Conservation (phyloP, 495 filamentous ascomycete species). For the Podospora sp. region DNA sequence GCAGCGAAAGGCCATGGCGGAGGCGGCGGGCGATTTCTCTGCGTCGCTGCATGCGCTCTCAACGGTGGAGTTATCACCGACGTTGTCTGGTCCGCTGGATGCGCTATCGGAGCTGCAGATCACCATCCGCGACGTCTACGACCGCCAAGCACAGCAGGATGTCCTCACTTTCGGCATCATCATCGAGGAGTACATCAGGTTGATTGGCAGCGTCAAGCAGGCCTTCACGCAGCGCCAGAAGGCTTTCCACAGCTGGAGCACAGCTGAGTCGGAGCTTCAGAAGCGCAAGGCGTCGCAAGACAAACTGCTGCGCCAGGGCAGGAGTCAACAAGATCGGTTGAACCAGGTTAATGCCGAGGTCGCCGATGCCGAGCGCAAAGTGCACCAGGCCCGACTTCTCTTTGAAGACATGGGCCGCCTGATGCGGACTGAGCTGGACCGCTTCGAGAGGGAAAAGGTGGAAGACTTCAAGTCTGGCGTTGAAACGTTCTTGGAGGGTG, state of each 20-base stretch:
- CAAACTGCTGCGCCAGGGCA: conserved; percentile 88
- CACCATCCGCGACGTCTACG: conserved; percentile 91
- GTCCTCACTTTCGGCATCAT: conserved; percentile 95
- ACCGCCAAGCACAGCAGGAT: conserved; percentile 96
- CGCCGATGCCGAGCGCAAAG: conserved; percentile 85
- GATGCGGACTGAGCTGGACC: conserved; percentile 87
- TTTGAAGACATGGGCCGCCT: conserved; percentile 98
- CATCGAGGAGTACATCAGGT: conserved; percentile 94
- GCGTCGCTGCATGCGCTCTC: conserved; percentile 87
- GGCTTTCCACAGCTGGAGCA: conserved; percentile 90
- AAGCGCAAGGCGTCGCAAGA: conserved; percentile 87
- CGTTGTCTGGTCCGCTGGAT: conserved; percentile 86
- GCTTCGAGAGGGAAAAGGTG: conserved; percentile 96
- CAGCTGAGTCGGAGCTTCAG: conserved; percentile 81
- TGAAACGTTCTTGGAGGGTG: conserved; percentile 94
- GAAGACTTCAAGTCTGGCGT: conserved; percentile 99
- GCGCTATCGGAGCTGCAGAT: conserved; percentile 89
- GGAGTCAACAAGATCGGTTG: conserved; percentile 91
- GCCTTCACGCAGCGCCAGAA: conserved; percentile 92
- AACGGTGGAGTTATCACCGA: conserved; percentile 82
- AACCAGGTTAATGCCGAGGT: conserved; percentile 92
- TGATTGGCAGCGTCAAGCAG: conserved; percentile 91
- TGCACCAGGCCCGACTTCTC: conserved; percentile 84
- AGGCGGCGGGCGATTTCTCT: conserved; percentile 91
- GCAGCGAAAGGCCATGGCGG: conserved; percentile 88